These are phyloP conservation scores for Cyclostephanos invisitatus DNA, from an alignment of 108 stramenopile species.

Conservation along the genomic window DNA sequence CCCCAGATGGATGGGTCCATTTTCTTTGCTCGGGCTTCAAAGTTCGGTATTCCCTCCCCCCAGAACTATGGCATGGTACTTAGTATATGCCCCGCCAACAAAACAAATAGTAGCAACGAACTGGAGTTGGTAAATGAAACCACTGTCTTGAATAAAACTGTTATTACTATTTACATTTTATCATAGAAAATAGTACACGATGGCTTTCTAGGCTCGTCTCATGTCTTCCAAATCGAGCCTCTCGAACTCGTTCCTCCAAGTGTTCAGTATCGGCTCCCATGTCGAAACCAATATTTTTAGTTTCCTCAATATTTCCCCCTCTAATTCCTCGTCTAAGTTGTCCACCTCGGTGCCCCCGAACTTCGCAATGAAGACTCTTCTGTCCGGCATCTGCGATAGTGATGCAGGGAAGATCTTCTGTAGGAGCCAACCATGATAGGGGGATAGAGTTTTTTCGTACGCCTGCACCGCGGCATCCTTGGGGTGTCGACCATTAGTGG, in stretches of 20 bases:
- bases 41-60: too few species aligned
- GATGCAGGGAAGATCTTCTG: constrained; percentile 52
- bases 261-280: constrained; percentile 46
- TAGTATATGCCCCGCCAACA: too few species aligned
- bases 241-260: constrained; percentile 49
- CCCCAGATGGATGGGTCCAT: too few species aligned
- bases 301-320: constrained; percentile 39
- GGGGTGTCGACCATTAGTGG: constrained; percentile 20
- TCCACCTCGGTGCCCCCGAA: constrained; percentile 47
- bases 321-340: constrained; percentile 29
- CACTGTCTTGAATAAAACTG: too few species aligned
- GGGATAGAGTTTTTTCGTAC: constrained; percentile 42
- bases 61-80: too few species aligned
- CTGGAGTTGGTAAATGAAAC: too few species aligned
- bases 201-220: too few species aligned
- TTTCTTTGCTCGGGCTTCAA: too few species aligned
- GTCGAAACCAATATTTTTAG: constrained; percentile 35
- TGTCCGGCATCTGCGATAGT: constrained; percentile 45
- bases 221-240: constrained; percentile 49
- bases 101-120: too few species aligned
- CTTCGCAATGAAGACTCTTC: constrained; percentile 45
- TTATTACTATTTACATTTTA: too few species aligned
- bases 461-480: constrained; percentile 42
- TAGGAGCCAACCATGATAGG: constrained; percentile 49
- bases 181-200: too few species aligned